phyloP scores from a whole-genome alignment of 2,329 filamentous ascomycete genomes.

The Cytospora chrysosperma region DNA sequence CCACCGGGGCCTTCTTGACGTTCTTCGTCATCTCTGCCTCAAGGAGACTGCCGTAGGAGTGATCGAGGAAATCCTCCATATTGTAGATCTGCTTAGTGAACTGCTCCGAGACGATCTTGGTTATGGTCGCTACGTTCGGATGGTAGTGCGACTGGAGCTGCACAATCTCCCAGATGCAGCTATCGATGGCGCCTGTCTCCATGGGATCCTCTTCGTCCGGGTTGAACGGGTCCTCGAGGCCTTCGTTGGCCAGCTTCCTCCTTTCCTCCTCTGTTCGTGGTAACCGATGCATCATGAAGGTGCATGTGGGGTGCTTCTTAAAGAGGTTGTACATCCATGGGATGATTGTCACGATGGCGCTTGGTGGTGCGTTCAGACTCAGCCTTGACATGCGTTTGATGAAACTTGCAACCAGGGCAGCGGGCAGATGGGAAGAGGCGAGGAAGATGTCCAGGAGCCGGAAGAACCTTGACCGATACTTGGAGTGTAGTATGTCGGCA shows the following conservation, averaged over 20 bases:
- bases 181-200: slow-evolving; percentile 83
- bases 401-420: slow-evolving; percentile 88
- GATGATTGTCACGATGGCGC: slow-evolving; percentile 82
- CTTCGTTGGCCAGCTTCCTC: slow-evolving; percentile 58
- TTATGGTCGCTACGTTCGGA: slow-evolving; percentile 91
- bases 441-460: slow-evolving; percentile 89
- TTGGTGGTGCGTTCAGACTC: slow-evolving; percentile 82
- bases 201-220: slow-evolving; percentile 77
- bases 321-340: slow-evolving; percentile 96
- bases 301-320: slow-evolving; percentile 83
- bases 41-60: slow-evolving; percentile 83
- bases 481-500: slow-evolving; percentile 83
- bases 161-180: slow-evolving; percentile 91
- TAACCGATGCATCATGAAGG: slow-evolving; percentile 92
- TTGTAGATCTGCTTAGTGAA: slow-evolving; percentile 96
- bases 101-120: slow-evolving; percentile 91
- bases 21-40: slow-evolving; percentile 81
- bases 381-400: slow-evolving; percentile 89
- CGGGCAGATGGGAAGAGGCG: slow-evolving; percentile 86
- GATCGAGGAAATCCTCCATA: slow-evolving; percentile 95
- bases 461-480: slow-evolving; percentile 91
- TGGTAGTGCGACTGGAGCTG: slow-evolving; percentile 92
- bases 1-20: slow-evolving; percentile 80
- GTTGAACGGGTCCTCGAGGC: slow-evolving; percentile 71
- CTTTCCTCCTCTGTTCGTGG: slow-evolving; percentile 57